These are phyloP conservation scores for Marasmius sp. DNA, from an alignment of 1,284 basidiomycete species.

Conservation along the genomic window DNA sequence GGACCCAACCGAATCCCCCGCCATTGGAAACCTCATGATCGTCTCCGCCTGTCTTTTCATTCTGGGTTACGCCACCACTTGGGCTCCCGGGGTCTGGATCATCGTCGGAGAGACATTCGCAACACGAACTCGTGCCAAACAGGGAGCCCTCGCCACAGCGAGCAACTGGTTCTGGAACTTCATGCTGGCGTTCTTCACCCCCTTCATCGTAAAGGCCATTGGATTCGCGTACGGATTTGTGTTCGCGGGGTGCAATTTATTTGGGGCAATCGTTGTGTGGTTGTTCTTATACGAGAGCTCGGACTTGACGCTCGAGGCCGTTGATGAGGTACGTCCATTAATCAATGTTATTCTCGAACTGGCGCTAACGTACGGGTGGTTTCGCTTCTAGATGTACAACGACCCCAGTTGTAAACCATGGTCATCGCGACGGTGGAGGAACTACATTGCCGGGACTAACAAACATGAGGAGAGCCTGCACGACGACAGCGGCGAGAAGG, in stretches of 20 bases:
- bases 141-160: constrained; percentile 70
- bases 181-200: constrained; percentile 75
- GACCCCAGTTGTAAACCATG: constrained; percentile 68
- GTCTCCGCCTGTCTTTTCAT: constrained; percentile 81
- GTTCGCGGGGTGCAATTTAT: constrained; percentile 63
- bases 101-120: constrained; percentile 78
- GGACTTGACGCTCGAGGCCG: constrained; percentile 67
- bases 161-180: constrained; percentile 71
- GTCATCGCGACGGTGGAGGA: constrained; percentile 42
- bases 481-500: no score
- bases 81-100: constrained; percentile 76
- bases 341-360: background rate
- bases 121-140: constrained; percentile 73
- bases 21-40: constrained; percentile 70
- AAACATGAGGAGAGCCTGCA: no score
- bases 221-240: constrained; percentile 72
- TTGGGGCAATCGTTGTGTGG: constrained; percentile 66
- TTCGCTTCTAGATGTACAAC: constrained; percentile 61
- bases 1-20: constrained; percentile 46
- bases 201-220: constrained; percentile 60
- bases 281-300: constrained; percentile 80
- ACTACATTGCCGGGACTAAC: background rate
- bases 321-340: constrained; percentile 49
- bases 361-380: constrained; percentile 3
- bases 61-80: constrained; percentile 75